phyloP scores from a whole-genome alignment of 2,329 filamentous ascomycete genomes.

The Hymenoscyphus salicellus region DNA sequence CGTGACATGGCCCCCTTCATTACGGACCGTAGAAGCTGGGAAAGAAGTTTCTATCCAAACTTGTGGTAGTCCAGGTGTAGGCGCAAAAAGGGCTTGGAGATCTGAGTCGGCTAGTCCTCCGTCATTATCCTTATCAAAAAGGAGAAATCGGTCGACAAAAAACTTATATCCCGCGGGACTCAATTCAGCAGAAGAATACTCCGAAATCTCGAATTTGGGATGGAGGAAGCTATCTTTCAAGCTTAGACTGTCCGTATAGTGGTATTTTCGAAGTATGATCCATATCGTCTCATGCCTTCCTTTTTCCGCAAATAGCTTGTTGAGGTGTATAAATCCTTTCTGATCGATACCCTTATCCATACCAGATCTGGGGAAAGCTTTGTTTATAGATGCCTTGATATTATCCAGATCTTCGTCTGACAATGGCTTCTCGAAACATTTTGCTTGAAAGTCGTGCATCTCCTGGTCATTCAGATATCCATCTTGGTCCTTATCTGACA shows the following conservation, averaged over 20 bases:
- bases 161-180: slow-evolving; percentile 94
- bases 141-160: slow-evolving; percentile 91
- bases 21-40: slow-evolving; percentile 88
- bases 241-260: slow-evolving; percentile 93
- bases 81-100: slow-evolving; percentile 81
- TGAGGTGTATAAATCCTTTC: slow-evolving; percentile 80
- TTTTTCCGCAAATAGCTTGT: slow-evolving; percentile 96
- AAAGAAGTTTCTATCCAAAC: slow-evolving; percentile 90
- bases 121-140: slow-evolving; percentile 97
- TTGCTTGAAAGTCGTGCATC: slow-evolving; percentile 84
- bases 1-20: slow-evolving; percentile 92
- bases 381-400: slow-evolving; percentile 83
- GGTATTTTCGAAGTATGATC: slow-evolving; percentile 92
- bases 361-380: slow-evolving; percentile 60
- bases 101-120: slow-evolving; percentile 87
- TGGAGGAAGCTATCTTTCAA: slow-evolving; percentile 87
- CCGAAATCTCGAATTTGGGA: slow-evolving; percentile 90
- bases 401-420: slow-evolving; percentile 79
- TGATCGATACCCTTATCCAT: slow-evolving; percentile 73
- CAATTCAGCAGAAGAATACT: slow-evolving; percentile 87
- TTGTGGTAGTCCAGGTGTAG: slow-evolving; percentile 81
- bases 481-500: slow-evolving; percentile 95
- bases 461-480: slow-evolving; percentile 87
- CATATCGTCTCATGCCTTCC: slow-evolving; percentile 97
- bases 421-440: slow-evolving; percentile 87